Evolutionary conservation across 176 grass and related monocot genomes (phyloP), one percentile per base, ranked within the genome.

Genomic region (Aegilops speltoides): DNA sequence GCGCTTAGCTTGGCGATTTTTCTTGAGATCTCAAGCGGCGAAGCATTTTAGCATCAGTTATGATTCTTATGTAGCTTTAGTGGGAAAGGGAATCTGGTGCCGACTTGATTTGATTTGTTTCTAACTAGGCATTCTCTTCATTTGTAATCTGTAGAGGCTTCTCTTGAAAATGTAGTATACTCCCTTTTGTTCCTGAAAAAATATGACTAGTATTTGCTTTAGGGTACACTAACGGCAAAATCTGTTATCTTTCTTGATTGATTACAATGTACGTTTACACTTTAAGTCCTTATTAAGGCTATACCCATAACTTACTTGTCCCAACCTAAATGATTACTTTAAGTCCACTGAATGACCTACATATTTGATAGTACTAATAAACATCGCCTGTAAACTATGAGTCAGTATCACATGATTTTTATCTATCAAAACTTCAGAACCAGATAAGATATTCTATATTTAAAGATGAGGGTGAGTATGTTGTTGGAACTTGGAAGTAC

Each of bases 31-130:
- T 89, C 34, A 22, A 12, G 36, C 19, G 2, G 33, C 3, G 66
- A 56, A 17, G 48, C 40, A 34, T 81, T 66, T 45, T 9, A 75
- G 5, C 64, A 8, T 81, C 65, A 38, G 37, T 50, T 0, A 50
- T 83, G 17, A 59, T 74, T 69, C 23, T 86, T 87, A 29, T 83
- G 73, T 36, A 83, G 31, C 63, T 56, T 6, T 10, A 16, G 26
- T 82, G 52, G 37, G 56, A 77, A 62, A 14, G 70, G 25, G 54
- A 81, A 87, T 34, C 22, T 40, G 29, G 15, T 82, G 46, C 40
- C 26, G 31, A 13, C 43, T 24, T 70, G 11, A 69, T 70, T n/a
- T 12, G 16, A 11, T 82, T 54, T 54, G 7, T 29, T 29, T 48
- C 2, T 22, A 59, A 59, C 0, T 59, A 59, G 6, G 56, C 20